Percentiles rank a stretch among this genome's conserved stretches.
Evolutionary conservation across 352 stramenopile species (phyloP).

Genomic region (Pythium folliculosum): DNA sequence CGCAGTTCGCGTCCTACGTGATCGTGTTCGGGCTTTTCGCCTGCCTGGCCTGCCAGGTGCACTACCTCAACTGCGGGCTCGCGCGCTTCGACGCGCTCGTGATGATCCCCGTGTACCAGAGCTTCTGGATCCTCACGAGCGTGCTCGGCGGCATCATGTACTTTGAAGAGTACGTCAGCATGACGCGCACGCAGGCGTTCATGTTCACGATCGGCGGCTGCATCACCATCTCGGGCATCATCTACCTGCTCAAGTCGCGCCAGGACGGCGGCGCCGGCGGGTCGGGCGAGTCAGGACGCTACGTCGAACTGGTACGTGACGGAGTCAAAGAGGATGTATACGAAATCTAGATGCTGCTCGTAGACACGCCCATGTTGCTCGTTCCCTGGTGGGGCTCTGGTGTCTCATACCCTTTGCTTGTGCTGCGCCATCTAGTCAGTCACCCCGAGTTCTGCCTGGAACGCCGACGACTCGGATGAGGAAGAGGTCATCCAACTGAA

Average conservation of each 20-base stretch:
- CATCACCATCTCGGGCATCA: constrained; percentile 79
- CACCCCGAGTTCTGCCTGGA: constrained; percentile 80
- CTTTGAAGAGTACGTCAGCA: constrained; percentile 90
- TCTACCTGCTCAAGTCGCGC: constrained; percentile 71
- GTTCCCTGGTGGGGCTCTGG: not conserved
- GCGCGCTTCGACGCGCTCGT: constrained; percentile 88
- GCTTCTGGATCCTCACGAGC: constrained; percentile 90
- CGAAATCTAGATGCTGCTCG: constrained; percentile 12
- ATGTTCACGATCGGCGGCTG: constrained; percentile 81
- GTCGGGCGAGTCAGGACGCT: constrained; percentile 38
- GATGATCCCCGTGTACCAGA: constrained; percentile 91
- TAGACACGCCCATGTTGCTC: constrained; percentile 1
- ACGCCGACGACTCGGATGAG: constrained; percentile 81
- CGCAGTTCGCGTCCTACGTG: constrained; percentile 74
- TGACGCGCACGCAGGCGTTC: constrained; percentile 71
- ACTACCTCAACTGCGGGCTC: constrained; percentile 89
- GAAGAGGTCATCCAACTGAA: constrained; percentile 73
- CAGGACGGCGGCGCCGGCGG: constrained; percentile 27
- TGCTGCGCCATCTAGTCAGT: constrained; percentile 45
- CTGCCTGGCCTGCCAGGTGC: constrained; percentile 81
- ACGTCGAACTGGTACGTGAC: constrained; percentile 68
- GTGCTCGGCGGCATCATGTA: constrained; percentile 92
- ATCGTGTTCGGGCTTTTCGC: constrained; percentile 67
- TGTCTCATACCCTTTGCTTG: constrained; percentile 5
- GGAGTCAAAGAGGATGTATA: not conserved